Percentiles rank a stretch among this genome's conserved stretches.
Conservation (phyloP, 768 basidiomycete genomes). For the Lactifluus subvellereus region DNA sequence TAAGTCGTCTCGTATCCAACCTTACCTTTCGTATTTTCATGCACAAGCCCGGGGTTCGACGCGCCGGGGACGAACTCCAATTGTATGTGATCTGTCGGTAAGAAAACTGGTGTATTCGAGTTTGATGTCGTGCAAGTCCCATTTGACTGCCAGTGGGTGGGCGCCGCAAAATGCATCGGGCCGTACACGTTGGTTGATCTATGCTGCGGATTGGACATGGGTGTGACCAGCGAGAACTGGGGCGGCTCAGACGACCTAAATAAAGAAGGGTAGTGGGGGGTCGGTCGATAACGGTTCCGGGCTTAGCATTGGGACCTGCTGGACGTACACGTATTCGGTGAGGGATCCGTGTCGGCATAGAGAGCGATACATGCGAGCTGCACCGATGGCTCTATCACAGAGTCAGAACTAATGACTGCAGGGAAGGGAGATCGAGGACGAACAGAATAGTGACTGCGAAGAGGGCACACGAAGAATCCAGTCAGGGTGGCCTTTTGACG, state of each 20-base stretch:
- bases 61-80: conserved; percentile 1
- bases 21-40: neutral
- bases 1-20: neutral
- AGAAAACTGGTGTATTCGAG: neutral
- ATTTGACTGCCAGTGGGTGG: neutral
- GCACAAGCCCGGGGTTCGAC: neutral
- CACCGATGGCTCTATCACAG: conserved; percentile 1
- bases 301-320: neutral
- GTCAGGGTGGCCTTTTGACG: neutral
- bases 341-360: neutral
- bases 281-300: neutral
- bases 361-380: conserved; percentile 6
- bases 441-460: neutral
- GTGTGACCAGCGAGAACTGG: neutral
- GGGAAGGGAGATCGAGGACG: neutral
- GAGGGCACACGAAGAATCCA: neutral
- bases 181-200: neutral
- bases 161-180: neutral
- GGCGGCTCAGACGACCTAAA: neutral
- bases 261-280: neutral
- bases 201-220: neutral
- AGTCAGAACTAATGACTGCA: neutral
- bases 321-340: conserved; percentile 14
- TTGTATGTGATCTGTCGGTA: neutral
- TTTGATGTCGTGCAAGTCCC: neutral